Evolutionary conservation across 108 stramenopile species (phyloP).

Genomic region (Cyclotella cryptica): DNA sequence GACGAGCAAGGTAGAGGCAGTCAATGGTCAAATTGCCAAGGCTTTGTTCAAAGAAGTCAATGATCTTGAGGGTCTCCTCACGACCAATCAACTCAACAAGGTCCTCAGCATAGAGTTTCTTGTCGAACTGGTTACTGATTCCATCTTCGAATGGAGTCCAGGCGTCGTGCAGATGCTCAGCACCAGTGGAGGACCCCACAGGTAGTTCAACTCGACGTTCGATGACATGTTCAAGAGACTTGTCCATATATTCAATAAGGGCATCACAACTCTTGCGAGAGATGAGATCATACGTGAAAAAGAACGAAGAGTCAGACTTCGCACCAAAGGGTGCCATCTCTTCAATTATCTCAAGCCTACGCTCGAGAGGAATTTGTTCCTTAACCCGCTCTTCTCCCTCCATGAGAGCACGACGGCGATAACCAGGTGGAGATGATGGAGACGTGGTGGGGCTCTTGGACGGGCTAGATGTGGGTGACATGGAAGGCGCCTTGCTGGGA

Average conservation of each 20-base stretch:
- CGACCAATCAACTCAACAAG: constrained; percentile 16
- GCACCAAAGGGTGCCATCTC: neutral
- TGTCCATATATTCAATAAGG: constrained; percentile 6
- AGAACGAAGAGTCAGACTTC: constrained; percentile 6
- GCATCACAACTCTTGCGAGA: neutral
- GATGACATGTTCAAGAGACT: neutral
- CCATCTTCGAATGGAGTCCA: constrained; percentile 7
- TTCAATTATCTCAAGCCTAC: neutral
- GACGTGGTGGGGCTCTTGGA: neutral
- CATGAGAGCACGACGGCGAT: neutral
- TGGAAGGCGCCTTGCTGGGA: neutral
- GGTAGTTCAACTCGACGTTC: constrained; percentile 1
- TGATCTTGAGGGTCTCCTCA: constrained; percentile 19
- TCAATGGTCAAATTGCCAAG: constrained; percentile 17
- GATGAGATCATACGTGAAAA: constrained; percentile 3
- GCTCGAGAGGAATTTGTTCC: neutral
- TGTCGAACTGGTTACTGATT: neutral
- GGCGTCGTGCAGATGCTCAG: neutral
- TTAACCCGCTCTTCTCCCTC: neutral
- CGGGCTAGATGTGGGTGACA: neutral
- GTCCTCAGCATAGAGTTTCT: constrained; percentile 7
- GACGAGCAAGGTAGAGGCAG: constrained; percentile 19
- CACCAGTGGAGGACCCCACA: neutral
- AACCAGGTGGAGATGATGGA: neutral
- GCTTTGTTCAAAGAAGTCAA: constrained; percentile 18